Percentiles rank a stretch among this genome's conserved stretches.
Evolutionary conservation across 768 basidiomycete species (phyloP).

Genomic region (Russula abietina): DNA sequence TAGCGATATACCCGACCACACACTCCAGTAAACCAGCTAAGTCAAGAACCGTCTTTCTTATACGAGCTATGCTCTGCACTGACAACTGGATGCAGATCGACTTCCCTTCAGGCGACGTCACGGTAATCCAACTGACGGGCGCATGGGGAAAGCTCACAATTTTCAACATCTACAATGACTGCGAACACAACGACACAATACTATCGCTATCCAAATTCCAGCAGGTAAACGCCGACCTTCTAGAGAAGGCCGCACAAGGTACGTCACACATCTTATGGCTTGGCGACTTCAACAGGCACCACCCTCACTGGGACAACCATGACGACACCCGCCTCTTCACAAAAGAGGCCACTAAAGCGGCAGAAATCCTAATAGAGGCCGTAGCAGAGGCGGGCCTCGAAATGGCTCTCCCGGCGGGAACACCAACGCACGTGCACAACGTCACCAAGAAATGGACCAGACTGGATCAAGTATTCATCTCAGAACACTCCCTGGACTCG

Average conservation of each 20-base stretch:
- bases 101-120: not conserved
- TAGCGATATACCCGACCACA: not conserved
- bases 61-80: not conserved
- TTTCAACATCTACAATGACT: not conserved
- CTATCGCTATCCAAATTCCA: not conserved
- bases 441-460: not conserved
- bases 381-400: not conserved
- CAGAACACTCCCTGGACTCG: too few species aligned
- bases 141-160: not conserved
- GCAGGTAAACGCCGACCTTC: not conserved
- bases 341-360: not conserved
- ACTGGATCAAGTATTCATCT: too few species aligned
- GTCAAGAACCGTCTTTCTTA: not conserved
- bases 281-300: not conserved
- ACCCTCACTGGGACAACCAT: not conserved
- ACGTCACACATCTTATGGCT: not conserved
- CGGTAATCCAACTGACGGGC: not conserved
- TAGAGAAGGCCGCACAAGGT: not conserved
- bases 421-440: not conserved
- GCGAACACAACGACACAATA: not conserved
- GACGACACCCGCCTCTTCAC: not conserved
- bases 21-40: not conserved
- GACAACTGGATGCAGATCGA: not conserved
- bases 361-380: not conserved
- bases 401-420: not conserved